phyloP scores from a whole-genome alignment of 2,329 filamentous ascomycete species.

The Saccharata proteae region DNA sequence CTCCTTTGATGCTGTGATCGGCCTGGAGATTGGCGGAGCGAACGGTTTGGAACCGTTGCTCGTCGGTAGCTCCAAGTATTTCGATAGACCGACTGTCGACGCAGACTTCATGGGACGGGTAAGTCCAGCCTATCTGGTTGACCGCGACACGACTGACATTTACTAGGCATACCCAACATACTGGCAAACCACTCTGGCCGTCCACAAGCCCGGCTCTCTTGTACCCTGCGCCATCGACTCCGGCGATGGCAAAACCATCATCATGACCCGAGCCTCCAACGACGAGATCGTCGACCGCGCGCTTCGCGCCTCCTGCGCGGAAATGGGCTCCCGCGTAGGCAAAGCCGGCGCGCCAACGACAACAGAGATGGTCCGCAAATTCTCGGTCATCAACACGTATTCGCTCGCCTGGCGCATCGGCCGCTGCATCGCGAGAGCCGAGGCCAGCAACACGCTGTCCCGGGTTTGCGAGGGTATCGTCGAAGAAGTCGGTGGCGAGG shows the following conservation, averaged over 20 bases:
- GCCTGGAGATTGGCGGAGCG: conserved; percentile 36
- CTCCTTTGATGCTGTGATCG: conserved; percentile 23
- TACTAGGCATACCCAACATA: conserved; percentile 6
- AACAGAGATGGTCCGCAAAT: conserved; percentile 18
- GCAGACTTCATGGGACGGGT: too few species aligned
- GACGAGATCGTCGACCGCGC: conserved; percentile 10
- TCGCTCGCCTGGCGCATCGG: conserved; percentile 43
- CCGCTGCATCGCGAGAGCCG: conserved; percentile 42
- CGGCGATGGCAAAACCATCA: conserved; percentile 9
- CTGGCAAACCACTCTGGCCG: conserved; percentile 7
- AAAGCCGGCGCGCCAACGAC: conserved; percentile 29
- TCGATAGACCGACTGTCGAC: conserved; percentile 10
- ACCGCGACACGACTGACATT: conserved; percentile 2
- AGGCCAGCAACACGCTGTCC: conserved; percentile 31
- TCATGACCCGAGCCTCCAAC: conserved; percentile 9
- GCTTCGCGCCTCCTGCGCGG: conserved; percentile 10
- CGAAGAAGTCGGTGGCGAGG: conserved; percentile 29
- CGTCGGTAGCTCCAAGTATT: conserved; percentile 18
- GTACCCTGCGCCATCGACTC: conserved; percentile 8
- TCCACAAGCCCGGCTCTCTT: conserved; percentile 6
- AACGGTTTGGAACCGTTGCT: conserved; percentile 21
- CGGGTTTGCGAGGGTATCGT: conserved; percentile 28
- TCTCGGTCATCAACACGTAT: conserved; percentile 27
- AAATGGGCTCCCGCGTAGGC: conserved; percentile 18
- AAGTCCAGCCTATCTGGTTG: not conserved